Conservation (phyloP, 2,329 filamentous ascomycete species). For the Daldinia sp. region DNA sequence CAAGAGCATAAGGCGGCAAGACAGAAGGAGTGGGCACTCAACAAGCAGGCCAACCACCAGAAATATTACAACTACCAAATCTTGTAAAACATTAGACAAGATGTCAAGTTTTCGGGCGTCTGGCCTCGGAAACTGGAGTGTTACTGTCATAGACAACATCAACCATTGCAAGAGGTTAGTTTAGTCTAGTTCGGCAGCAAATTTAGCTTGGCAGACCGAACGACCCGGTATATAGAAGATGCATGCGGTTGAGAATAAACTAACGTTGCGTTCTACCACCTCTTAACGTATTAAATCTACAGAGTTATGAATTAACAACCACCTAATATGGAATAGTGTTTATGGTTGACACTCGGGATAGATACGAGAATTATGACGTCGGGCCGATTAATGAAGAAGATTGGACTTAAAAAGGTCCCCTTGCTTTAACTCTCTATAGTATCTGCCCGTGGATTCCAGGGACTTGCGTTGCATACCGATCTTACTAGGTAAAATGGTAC, state of each 20-base stretch:
- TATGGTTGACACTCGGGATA: not conserved
- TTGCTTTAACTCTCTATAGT: too few species aligned
- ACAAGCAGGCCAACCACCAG: slow-evolving; percentile 79
- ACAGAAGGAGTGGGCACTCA: slow-evolving; percentile 73
- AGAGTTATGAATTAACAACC: not conserved
- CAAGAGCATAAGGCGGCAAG: slow-evolving; percentile 68
- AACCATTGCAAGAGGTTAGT: not conserved
- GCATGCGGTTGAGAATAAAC: slow-evolving; percentile 12
- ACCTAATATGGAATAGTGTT: not conserved
- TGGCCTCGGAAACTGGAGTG: not conserved
- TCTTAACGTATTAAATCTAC: slow-evolving; percentile 1
- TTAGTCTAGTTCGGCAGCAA: not conserved
- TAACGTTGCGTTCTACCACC: slow-evolving; percentile 6
- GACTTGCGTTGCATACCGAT: not conserved
- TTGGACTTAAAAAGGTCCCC: not conserved
- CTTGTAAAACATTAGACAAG: slow-evolving; percentile 33
- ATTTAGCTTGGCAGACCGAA: not conserved
- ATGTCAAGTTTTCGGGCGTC: not conserved
- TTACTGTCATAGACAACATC: not conserved
- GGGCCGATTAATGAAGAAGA: not conserved
- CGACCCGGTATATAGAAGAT: slow-evolving; percentile 8
- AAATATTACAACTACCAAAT: slow-evolving; percentile 64
- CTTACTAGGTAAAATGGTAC: not conserved
- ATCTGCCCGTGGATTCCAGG: not conserved
- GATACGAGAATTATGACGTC: not conserved